Evolutionary conservation across 192 early-diverging fungal species (phyloP).

Genomic region (Coemansia sp.): DNA sequence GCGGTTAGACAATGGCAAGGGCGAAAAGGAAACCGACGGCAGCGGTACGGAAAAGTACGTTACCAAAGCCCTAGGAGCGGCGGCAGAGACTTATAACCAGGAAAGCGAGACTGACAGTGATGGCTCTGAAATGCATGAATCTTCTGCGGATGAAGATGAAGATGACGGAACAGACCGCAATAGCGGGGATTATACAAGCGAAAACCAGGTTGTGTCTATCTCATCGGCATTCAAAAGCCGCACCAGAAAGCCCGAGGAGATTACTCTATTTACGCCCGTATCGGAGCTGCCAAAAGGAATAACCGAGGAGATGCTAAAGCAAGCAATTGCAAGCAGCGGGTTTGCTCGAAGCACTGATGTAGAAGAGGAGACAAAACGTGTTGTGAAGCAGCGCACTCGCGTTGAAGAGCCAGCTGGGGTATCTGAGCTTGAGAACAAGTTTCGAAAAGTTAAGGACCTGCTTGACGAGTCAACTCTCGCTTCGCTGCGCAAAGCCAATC

Average conservation of each 20-base stretch:
- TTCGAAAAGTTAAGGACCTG: slow-evolving; percentile 41
- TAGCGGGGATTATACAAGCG: not conserved
- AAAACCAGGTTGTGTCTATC: not conserved
- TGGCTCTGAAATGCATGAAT: not conserved
- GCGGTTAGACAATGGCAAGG: not conserved
- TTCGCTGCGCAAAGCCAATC: slow-evolving; percentile 52
- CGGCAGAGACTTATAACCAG: too few relatives aligned
- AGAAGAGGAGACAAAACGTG: slow-evolving; percentile 20
- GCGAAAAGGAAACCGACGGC: slow-evolving; percentile 2
- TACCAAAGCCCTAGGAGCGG: too few relatives aligned
- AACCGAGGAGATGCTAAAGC: slow-evolving; percentile 50
- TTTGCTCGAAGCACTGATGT: slow-evolving; percentile 49
- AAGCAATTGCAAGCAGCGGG: slow-evolving; percentile 51
- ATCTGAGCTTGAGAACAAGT: slow-evolving; percentile 51
- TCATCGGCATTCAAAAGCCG: not conserved
- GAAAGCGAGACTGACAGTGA: slow-evolving; percentile 2
- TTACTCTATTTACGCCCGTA: slow-evolving; percentile 42
- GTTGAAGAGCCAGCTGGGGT: slow-evolving; percentile 47
- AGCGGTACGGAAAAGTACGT: not conserved
- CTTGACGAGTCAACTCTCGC: slow-evolving; percentile 54
- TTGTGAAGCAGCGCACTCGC: slow-evolving; percentile 34
- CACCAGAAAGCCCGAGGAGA: slow-evolving; percentile 24
- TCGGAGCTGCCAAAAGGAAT: slow-evolving; percentile 48
- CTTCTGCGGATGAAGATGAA: slow-evolving; percentile 8
- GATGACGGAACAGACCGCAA: not conserved